A percentile compares a stretch with the other conserved stretches of the same genome.
These are phyloP conservation scores for Simmondsia chinensis DNA, from an alignment of 148 eudicot genomes.

Conservation along the genomic window DNA sequence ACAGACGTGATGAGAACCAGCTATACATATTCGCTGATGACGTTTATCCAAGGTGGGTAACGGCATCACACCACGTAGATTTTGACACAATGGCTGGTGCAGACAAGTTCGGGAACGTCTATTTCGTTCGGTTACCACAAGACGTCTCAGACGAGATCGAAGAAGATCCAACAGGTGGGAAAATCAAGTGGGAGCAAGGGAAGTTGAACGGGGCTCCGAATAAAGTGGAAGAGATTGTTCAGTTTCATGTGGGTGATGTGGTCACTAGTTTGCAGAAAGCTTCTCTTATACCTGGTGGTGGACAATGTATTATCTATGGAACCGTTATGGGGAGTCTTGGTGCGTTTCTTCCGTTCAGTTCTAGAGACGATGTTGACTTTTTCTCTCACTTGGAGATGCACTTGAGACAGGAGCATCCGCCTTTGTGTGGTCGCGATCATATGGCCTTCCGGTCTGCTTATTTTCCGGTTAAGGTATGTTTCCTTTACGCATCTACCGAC, in stretches of 20 bases:
- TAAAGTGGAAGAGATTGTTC: constrained; percentile 95
- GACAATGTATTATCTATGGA: constrained; percentile 85
- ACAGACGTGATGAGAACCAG: constrained; percentile 95
- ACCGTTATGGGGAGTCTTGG: constrained; percentile 99
- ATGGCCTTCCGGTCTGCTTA: constrained; percentile 98
- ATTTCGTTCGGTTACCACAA: constrained; percentile 86
- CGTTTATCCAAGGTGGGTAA: constrained; percentile 91
- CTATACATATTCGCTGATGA: constrained; percentile 96
- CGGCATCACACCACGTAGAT: constrained; percentile 85
- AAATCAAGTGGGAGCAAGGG: constrained; percentile 95
- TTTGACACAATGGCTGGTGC: constrained; percentile 99
- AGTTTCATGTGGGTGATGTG: constrained; percentile 94
- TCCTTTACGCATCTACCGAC: not conserved
- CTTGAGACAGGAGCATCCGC: constrained; percentile 95
- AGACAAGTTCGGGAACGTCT: constrained; percentile 93
- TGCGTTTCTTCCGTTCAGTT: constrained; percentile 83
- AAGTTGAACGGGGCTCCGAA: constrained; percentile 95
- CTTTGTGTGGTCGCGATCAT: constrained; percentile 98
- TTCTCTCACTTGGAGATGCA: constrained; percentile 99
- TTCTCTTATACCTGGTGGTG: constrained; percentile 87
- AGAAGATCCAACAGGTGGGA: constrained; percentile 98
- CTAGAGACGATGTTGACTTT: constrained; percentile 97
- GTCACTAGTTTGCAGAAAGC: constrained; percentile 93
- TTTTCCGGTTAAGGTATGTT: constrained; percentile 83
- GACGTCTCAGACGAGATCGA: constrained; percentile 98